Evolutionary conservation across 163 green algal species (phyloP), one percentile per base, ranked within the genome.

Genomic region (Botryococcus braunii): DNA sequence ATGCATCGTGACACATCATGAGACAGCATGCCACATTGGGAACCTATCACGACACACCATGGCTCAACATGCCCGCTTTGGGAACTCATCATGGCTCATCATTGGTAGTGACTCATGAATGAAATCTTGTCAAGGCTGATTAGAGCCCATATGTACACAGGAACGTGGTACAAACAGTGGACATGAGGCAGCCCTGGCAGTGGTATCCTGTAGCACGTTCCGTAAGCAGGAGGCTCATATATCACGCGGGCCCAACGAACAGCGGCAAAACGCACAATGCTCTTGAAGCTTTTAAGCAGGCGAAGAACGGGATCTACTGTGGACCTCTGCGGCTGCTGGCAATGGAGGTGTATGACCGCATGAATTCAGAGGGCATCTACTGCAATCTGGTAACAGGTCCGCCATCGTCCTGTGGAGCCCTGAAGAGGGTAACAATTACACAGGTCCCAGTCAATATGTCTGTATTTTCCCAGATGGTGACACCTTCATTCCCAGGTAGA

Each of bases 231-330:
- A 76, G 80, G 17, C 83, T 97, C 63, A 76, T 92, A 36, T 95
- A 96, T 70, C 91, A 97, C 62, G 81, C 80, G 8, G 91, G 91
- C 29, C 89, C 89, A 52, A 96, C 89, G 37, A 96, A 96, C 78
- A 86, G 69, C 49, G 89, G 89, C 62, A 96, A 96, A 75, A 96
- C 89, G 32, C 82, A 83, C 66, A 74, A 78, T 34, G 81, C 83
- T 9, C 65, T 89, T 50, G 48, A 78, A 71, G 74, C 71, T 35
- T n/a, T 31, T 39, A 62, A 5, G 27, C 9, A 17, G 23, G 84
- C 83, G 4, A n/a, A 65, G 17, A 50, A 56, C 3, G 86, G 86
- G 29, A 40, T 93, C 13, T 93, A 93, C 76, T 91, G 85, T 73
- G 81, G 79, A n/a, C 86, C 86, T 5, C 70, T 80, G 50, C 68